phyloP scores from a whole-genome alignment of 495 filamentous ascomycete genomes.

The Penicillium flavigenum region DNA sequence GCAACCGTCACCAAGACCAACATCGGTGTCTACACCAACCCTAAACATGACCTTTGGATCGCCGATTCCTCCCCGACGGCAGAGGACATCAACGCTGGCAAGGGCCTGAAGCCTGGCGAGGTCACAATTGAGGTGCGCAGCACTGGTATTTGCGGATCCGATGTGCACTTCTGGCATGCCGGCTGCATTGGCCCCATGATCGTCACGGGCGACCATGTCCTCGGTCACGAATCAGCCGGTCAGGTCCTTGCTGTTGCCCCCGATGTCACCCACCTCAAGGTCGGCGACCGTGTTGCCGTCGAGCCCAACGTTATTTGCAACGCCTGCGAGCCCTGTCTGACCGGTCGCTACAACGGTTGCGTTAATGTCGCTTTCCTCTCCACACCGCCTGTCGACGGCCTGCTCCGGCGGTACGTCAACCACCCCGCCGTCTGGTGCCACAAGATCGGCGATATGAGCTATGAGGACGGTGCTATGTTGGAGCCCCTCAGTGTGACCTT shows the following conservation, averaged over 20 bases:
- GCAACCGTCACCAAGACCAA: conserved; percentile 65
- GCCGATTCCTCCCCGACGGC: conserved; percentile 71
- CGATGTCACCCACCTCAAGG: conserved; percentile 66
- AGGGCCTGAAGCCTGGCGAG: conserved; percentile 72
- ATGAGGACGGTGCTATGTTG: conserved; percentile 80
- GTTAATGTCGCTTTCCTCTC: conserved; percentile 80
- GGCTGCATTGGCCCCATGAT: conserved; percentile 95
- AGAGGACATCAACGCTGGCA: conserved; percentile 69
- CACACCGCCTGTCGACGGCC: conserved; percentile 83
- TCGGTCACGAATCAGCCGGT: conserved; percentile 90
- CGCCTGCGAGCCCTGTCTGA: conserved; percentile 84
- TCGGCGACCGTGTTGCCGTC: conserved; percentile 84
- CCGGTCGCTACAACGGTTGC: conserved; percentile 90
- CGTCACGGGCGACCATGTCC: conserved; percentile 79
- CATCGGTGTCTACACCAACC: conserved; percentile 94
- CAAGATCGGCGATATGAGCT: conserved; percentile 87
- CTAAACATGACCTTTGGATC: conserved; percentile 87
- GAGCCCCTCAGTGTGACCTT: conserved; percentile 86
- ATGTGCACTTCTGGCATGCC: conserved; percentile 94
- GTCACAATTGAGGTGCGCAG: conserved; percentile 82
- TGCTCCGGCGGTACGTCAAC: conserved; percentile 88
- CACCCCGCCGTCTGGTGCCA: conserved; percentile 91
- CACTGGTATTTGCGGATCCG: conserved; percentile 92
- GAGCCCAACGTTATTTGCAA: conserved; percentile 91
- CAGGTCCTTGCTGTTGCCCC: conserved; percentile 78